Evolutionary conservation across 1,284 basidiomycete species (phyloP).

Genomic region (Trichosporon sp.): DNA sequence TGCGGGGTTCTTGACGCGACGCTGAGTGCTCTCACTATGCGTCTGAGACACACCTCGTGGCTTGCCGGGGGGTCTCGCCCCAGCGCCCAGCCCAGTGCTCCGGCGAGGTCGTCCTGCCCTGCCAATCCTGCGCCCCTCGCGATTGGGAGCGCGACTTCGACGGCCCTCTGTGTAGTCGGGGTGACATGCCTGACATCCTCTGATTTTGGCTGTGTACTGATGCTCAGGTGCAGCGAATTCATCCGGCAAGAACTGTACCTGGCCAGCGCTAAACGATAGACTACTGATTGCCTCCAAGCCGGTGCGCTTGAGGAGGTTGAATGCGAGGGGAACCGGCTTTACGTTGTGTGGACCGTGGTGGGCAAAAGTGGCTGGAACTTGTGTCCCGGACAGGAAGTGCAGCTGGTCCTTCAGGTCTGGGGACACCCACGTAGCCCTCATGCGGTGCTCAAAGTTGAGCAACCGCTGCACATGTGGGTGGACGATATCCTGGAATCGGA

Average conservation of each 20-base stretch:
- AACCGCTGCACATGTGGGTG: neutral
- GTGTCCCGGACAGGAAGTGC: neutral
- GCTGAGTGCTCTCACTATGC: neutral
- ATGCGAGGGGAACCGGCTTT: neutral
- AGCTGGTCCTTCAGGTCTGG: neutral
- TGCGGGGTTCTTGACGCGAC: too few relatives aligned
- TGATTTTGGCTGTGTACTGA: too few relatives aligned
- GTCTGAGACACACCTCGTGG: neutral
- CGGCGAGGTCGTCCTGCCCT: neutral
- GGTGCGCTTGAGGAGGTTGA: neutral
- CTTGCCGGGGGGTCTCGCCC: neutral
- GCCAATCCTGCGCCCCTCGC: neutral
- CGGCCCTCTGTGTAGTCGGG: too few relatives aligned
- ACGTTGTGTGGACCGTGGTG: neutral
- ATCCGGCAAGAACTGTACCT: neutral
- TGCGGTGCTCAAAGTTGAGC: neutral
- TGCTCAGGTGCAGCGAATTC: too few relatives aligned
- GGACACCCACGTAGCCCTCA: neutral
- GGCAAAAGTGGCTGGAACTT: neutral
- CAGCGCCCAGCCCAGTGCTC: neutral
- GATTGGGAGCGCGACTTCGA: too few relatives aligned
- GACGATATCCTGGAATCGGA: neutral
- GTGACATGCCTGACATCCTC: too few relatives aligned
- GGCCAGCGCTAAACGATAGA: neutral
- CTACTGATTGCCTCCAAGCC: neutral